These are phyloP conservation scores for Xylaria hypoxylon DNA, from an alignment of 2,329 filamentous ascomycete genomes.

Conservation along the genomic window DNA sequence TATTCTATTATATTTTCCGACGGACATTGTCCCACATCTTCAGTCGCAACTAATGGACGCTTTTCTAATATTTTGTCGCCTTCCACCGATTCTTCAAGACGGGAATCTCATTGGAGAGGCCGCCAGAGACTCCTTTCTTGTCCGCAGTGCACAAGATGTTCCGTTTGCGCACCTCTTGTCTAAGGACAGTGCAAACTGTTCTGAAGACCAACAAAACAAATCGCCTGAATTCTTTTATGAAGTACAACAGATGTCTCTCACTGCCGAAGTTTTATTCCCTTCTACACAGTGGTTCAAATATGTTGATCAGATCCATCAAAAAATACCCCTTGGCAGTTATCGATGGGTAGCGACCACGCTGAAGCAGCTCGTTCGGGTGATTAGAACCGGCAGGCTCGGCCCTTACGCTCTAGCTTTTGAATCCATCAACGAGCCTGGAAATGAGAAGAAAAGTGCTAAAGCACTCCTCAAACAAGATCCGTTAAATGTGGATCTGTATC, in stretches of 20 bases:
- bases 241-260: constrained; percentile 44
- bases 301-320: constrained; percentile 46
- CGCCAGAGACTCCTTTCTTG: constrained; percentile 65
- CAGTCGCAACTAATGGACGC: constrained; percentile 70
- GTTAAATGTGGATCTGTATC: constrained; percentile 76
- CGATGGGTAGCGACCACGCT: constrained; percentile 66
- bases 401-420: constrained; percentile 79
- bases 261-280: constrained; percentile 65
- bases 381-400: constrained; percentile 65
- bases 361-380: constrained; percentile 64
- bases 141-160: constrained; percentile 52
- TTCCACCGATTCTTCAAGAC: constrained; percentile 63
- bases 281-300: constrained; percentile 58
- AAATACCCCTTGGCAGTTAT: constrained; percentile 52
- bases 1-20: constrained; percentile 67
- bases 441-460: constrained; percentile 78
- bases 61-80: constrained; percentile 75
- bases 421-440: constrained; percentile 63
- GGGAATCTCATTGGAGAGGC: constrained; percentile 50
- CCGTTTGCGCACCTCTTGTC: constrained; percentile 25
- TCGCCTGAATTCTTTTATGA: constrained; percentile 43
- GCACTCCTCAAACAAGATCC: constrained; percentile 75
- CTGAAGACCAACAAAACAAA: constrained; percentile 37
- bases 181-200: constrained; percentile 10
- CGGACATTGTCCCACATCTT: constrained; percentile 50